Evolutionary conservation across 2,329 filamentous ascomycete species (phyloP), one percentile per base, ranked within the genome.

Genomic region (Myriosclerotinia curreyana): DNA sequence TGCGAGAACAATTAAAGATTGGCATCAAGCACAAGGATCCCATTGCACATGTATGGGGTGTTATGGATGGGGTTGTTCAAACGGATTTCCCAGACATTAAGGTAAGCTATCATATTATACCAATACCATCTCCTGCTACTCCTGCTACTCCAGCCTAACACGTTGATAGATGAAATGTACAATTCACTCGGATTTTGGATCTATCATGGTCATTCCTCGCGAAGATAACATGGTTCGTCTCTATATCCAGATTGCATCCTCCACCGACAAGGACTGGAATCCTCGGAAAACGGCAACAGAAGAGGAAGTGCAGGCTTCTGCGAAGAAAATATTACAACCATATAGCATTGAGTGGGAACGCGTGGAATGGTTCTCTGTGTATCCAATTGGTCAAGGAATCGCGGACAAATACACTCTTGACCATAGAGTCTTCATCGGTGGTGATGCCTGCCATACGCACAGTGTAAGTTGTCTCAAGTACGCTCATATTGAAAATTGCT

Each of bases 1-100:
- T 91, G 20, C 80, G 89, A 51, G 79, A 86, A 51, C 81, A 85
- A 70, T 78, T 91, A 34, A 82, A 85, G 44, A 90, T 96, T 60
- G 84, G 83, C 7, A 85, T 96, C 68, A 86, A 85, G 67, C 83
- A 87, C 74, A 86, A 87, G 66, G 88, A 91, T 71, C 87, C 87
- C 20, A 87, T 87, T 63, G 81, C 87, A 53, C 81, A 90, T 72
- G 86, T 91, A 34, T 92, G 89, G 88, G 88, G 88, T 51, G 89
- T 91, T 22, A 89, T 91, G 79, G 89, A 92, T 71, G 83, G 88
- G 42, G 86, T 91, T 2, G 85, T 90, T 28, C 80, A 84, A 72
- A 91, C 88, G 0, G 82, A 91, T 71, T 92, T 92, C 68, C 89
- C 89, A 0, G 89, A 94, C 72, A 90, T 92, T 71, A 88, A 90